phyloP scores from a whole-genome alignment of 345 rosid species.

The Brassica nigra region DNA sequence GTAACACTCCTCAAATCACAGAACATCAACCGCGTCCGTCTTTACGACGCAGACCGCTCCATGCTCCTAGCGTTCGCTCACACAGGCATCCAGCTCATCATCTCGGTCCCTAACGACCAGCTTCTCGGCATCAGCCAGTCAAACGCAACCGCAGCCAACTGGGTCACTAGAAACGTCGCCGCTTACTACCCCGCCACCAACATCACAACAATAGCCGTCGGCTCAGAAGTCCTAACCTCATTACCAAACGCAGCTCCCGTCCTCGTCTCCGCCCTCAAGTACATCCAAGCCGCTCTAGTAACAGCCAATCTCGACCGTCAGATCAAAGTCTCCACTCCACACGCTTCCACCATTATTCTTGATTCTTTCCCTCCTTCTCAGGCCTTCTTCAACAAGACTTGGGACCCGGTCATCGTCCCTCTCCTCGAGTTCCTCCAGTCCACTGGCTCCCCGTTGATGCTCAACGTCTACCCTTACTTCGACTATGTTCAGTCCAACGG shows the following conservation, averaged over 20 bases:
- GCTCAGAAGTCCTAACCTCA: constrained; percentile 78
- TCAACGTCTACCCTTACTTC: constrained; percentile 87
- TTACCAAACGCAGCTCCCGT: constrained; percentile 79
- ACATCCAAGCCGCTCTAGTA: constrained; percentile 83
- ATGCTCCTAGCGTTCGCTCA: constrained; percentile 90
- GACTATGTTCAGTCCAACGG: constrained; percentile 80
- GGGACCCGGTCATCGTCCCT: constrained; percentile 92
- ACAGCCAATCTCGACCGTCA: constrained; percentile 85
- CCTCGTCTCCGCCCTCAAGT: constrained; percentile 80
- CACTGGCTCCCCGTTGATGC: constrained; percentile 78
- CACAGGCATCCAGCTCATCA: constrained; percentile 76
- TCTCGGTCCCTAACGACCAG: constrained; percentile 94
- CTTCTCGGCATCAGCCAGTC: constrained; percentile 97
- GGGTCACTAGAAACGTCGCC: constrained; percentile 85
- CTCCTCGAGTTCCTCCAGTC: constrained; percentile 83
- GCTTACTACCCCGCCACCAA: constrained; percentile 91
- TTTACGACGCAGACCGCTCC: constrained; percentile 79
- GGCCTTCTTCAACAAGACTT: constrained; percentile 92
- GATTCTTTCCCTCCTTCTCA: constrained; percentile 99
- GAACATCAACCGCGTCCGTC: constrained; percentile 73
- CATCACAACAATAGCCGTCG: constrained; percentile 87
- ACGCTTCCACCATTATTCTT: constrained; percentile 81
- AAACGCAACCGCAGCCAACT: constrained; percentile 94
- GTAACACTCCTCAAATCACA: constrained; percentile 88
- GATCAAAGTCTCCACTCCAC: constrained; percentile 90